phyloP scores from a whole-genome alignment of 2,329 filamentous ascomycete species.

The Boeremia exigua region DNA sequence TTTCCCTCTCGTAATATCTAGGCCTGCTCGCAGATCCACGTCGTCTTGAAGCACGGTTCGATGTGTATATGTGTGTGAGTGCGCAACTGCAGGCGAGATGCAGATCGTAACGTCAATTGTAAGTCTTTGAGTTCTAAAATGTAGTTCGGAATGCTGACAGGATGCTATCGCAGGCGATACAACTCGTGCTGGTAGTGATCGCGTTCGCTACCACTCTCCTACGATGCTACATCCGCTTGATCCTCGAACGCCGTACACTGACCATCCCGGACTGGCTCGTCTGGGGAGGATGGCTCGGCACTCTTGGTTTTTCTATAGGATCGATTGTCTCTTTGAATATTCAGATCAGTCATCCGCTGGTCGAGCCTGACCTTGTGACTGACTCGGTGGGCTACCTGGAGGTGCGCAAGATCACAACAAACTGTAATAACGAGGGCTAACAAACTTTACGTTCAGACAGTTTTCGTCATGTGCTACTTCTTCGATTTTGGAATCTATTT shows the following conservation, averaged over 20 bases:
- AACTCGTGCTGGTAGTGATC: slow-evolving; percentile 23
- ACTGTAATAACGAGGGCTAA: background rate
- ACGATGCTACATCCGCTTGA: slow-evolving; percentile 26
- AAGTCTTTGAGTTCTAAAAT: background rate
- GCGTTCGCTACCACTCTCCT: slow-evolving; percentile 23
- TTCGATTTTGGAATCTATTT: slow-evolving; percentile 33
- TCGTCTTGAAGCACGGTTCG: background rate
- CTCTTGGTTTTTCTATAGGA: slow-evolving; percentile 25
- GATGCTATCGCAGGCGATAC: slow-evolving; percentile 12
- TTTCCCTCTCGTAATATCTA: background rate
- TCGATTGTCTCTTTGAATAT: slow-evolving; percentile 25
- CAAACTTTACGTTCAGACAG: slow-evolving; percentile 14
- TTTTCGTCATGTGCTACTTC: slow-evolving; percentile 27
- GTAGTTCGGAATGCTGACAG: background rate
- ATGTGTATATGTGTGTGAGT: slow-evolving; percentile 5
- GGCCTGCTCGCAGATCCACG: background rate
- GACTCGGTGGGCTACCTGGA: slow-evolving; percentile 27
- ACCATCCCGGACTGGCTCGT: slow-evolving; percentile 28
- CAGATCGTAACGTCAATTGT: slow-evolving; percentile 17
- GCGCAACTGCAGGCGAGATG: slow-evolving; percentile 6
- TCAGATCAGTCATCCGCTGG: slow-evolving; percentile 23
- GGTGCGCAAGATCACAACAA: background rate
- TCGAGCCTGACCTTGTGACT: slow-evolving; percentile 21
- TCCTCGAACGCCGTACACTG: slow-evolving; percentile 21
- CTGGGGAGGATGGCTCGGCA: slow-evolving; percentile 28